Evolutionary conservation across 768 basidiomycete genomes (phyloP).

Genomic region (Hemileccinum rubropunctum): DNA sequence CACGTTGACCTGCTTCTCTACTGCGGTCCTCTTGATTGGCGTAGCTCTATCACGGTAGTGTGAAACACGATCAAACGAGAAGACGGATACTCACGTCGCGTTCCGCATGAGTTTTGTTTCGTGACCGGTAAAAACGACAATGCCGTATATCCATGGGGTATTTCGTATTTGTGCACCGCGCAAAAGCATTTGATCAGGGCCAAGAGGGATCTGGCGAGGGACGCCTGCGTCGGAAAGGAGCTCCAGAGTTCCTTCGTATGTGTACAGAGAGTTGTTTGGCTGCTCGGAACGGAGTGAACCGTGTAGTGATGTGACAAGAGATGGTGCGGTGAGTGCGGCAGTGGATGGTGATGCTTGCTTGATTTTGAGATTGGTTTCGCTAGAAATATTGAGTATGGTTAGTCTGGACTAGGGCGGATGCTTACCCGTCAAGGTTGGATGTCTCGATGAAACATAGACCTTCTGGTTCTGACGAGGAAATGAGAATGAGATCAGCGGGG

Average conservation of each 20-base stretch:
- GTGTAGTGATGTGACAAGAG: conserved; percentile 65
- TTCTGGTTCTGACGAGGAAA: conserved; percentile 93
- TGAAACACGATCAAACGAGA: background rate
- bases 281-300: conserved; percentile 93
- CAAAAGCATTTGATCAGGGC: conserved; percentile 91
- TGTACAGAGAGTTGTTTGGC: conserved; percentile 96
- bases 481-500: conserved; percentile 86
- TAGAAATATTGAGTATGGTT: conserved; percentile 26
- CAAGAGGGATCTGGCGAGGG: conserved; percentile 82
- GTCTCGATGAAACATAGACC: conserved; percentile 98
- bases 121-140: conserved; percentile 94
- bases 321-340: conserved; percentile 70
- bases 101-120: conserved; percentile 99
- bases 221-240: conserved; percentile 52
- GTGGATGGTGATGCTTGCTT: conserved; percentile 92
- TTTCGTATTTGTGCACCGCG: conserved; percentile 95
- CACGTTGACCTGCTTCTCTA: conserved; percentile 92
- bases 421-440: conserved; percentile 93
- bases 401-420: background rate
- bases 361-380: conserved; percentile 98
- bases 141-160: conserved; percentile 93
- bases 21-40: conserved; percentile 94
- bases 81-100: conserved; percentile 74
- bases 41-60: conserved; percentile 58
- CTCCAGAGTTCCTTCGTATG: conserved; percentile 83